Evolutionary conservation across 1,139 yeast genomes (phyloP), one percentile per base, ranked within the genome.

Genomic region (Yamadazyma blattariae): DNA sequence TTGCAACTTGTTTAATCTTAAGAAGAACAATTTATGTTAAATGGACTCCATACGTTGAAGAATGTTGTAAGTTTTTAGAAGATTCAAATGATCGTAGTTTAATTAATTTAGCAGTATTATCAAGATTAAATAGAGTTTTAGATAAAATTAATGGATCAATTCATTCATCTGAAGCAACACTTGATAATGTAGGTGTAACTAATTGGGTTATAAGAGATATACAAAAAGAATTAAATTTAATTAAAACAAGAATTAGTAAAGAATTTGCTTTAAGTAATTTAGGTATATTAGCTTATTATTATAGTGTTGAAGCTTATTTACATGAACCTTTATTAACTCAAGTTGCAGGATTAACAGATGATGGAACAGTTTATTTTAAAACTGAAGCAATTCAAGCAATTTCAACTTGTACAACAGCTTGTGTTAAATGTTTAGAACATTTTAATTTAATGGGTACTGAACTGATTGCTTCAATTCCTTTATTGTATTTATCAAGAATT

Each of bases 271-370:
- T 67, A 42, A n/a, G 12, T 15, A 25, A 31, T 19, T 16, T 24
- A 7, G 60, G 68, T 8, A 52, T 69, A 25, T 53, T 72, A 50
- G 67, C 82, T 0, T 81, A 72, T 54, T 74, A 68, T 45, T 75
- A 74, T 45, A 74, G 92, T 0, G 79, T 84, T 11, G 87, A 83
- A 46, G 90, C 92, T 0, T 83, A 79, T 51, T 59, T 87, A 14
- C 84, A 83, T 54, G 94, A 82, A 51, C 79, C 78, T 4, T 68
- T 64, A 26, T 52, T 74, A 36, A 72, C 66, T 40, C 63, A 56
- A 36, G 57, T 54, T 25, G 46, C 46, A 1, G 43, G 41, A 5
- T 42, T 48, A 8, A 56, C 58, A 15, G 52, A 54, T 7, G 41
- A 38, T 2, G 44, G 38, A 4, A 34, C 35, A 6, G 25, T 43